phyloP scores from a whole-genome alignment of 345 rosid genomes.

The Eucalyptus pauciflora region DNA sequence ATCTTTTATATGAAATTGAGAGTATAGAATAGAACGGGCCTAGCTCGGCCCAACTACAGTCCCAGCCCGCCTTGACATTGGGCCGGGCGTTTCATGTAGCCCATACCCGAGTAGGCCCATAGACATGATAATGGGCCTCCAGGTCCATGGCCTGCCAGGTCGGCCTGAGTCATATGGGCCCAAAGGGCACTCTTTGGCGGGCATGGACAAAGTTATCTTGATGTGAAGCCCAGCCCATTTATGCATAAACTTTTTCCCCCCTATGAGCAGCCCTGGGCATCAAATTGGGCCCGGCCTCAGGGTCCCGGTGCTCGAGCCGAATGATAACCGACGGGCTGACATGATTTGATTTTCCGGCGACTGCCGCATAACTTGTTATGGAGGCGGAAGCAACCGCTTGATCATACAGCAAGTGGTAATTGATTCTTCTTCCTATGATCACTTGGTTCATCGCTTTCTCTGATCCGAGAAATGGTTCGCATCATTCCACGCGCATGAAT shows the following conservation, averaged over 20 bases:
- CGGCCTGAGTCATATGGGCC: background rate
- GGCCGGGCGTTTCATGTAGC: background rate
- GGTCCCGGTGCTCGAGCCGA: background rate
- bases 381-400: background rate
- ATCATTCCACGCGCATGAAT: background rate
- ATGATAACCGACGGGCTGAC: background rate
- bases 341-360: background rate
- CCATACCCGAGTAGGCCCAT: background rate
- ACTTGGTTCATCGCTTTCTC: background rate
- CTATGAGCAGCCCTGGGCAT: background rate
- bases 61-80: background rate
- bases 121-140: background rate
- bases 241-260: background rate
- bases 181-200: background rate
- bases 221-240: background rate
- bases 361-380: background rate
- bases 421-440: background rate
- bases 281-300: background rate
- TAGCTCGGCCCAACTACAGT: background rate
- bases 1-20: background rate
- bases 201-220: background rate
- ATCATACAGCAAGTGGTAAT: background rate
- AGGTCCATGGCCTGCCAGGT: background rate
- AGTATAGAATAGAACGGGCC: background rate
- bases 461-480: background rate